Percentiles rank a stretch among this genome's conserved stretches.
Conservation (phyloP, 495 filamentous ascomycete species). For the Talaromyces borbonicus region DNA sequence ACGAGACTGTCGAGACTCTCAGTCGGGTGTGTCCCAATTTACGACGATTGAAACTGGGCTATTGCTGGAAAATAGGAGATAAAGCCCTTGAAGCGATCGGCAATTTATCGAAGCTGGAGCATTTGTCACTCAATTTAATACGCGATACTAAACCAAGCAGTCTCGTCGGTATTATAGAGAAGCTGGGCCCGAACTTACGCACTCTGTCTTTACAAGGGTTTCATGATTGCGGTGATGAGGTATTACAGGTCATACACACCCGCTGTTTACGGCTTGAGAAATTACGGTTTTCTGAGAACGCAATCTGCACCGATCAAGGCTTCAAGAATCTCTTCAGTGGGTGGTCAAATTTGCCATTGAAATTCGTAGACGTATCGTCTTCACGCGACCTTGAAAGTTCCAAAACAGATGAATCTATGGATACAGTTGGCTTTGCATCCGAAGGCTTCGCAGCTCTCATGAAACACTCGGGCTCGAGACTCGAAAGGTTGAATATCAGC, state of each 20-base stretch:
- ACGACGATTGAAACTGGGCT: conserved; percentile 60
- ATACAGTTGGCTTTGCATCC: conserved; percentile 59
- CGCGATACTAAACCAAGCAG: conserved; percentile 42
- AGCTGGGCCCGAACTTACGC: conserved; percentile 48
- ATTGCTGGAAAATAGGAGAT: conserved; percentile 43
- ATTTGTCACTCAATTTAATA: conserved; percentile 60
- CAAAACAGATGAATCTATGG: conserved; percentile 48
- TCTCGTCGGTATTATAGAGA: conserved; percentile 49
- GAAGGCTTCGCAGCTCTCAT: conserved; percentile 70
- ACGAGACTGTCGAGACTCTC: conserved; percentile 47
- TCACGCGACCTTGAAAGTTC: conserved; percentile 63
- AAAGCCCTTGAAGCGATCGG: conserved; percentile 42
- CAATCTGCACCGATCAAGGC: conserved; percentile 60
- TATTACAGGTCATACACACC: conserved; percentile 56
- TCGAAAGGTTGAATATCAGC: conserved; percentile 58
- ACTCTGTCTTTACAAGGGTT: conserved; percentile 66
- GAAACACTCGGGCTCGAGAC: conserved; percentile 59
- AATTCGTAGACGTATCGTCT: conserved; percentile 59
- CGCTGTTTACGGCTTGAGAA: conserved; percentile 60
- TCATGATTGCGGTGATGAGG: conserved; percentile 43
- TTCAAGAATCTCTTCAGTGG: conserved; percentile 59
- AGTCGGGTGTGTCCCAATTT: conserved; percentile 54
- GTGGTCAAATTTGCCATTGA: conserved; percentile 64
- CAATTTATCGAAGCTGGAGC: conserved; percentile 48
- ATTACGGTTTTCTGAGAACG: conserved; percentile 66